Percentiles rank a stretch among this genome's conserved stretches.
phyloP scores from a whole-genome alignment of 176 grass and related monocot species.

The Raddia distichophylla region DNA sequence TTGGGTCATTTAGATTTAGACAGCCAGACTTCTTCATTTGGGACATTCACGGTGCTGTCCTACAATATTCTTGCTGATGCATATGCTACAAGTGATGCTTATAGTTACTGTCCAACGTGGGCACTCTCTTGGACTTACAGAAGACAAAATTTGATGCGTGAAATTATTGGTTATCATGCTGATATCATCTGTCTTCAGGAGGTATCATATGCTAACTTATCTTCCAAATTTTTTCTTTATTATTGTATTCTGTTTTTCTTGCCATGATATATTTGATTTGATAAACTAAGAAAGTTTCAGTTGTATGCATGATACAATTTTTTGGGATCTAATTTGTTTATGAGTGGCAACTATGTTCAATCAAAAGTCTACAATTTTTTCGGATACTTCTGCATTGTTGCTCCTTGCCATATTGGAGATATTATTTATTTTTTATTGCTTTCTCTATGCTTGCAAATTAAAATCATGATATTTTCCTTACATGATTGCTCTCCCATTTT shows the following conservation, averaged over 20 bases:
- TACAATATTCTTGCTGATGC: conserved; percentile 98
- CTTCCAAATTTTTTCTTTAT: conserved; percentile 12
- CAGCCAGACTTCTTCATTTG: conserved; percentile 62
- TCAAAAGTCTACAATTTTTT: conserved; percentile 16
- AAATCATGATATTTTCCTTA: conserved; percentile 17
- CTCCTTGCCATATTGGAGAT: background rate
- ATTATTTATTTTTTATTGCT: conserved; percentile 23
- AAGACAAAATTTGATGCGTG: conserved; percentile 95
- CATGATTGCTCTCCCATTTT: conserved; percentile 17
- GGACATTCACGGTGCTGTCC: conserved; percentile 89
- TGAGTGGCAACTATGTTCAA: conserved; percentile 8
- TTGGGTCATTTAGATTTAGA: conserved; percentile 73
- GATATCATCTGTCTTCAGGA: conserved; percentile 99
- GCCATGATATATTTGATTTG: conserved; percentile 24
- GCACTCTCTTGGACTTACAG: conserved; percentile 96
- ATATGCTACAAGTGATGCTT: conserved; percentile 85
- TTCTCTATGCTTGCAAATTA: background rate
- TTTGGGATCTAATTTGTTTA: background rate
- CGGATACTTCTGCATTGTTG: background rate
- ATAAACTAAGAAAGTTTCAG: conserved; percentile 16
- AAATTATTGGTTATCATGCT: conserved; percentile 97
- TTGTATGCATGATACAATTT: conserved; percentile 1
- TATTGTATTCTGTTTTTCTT: conserved; percentile 11
- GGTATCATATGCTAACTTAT: conserved; percentile 50
- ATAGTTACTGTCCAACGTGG: conserved; percentile 98